A percentile compares a stretch with the other conserved stretches of the same genome.
phyloP scores from a whole-genome alignment of 768 basidiomycete genomes.

The Trametes coccinea region DNA sequence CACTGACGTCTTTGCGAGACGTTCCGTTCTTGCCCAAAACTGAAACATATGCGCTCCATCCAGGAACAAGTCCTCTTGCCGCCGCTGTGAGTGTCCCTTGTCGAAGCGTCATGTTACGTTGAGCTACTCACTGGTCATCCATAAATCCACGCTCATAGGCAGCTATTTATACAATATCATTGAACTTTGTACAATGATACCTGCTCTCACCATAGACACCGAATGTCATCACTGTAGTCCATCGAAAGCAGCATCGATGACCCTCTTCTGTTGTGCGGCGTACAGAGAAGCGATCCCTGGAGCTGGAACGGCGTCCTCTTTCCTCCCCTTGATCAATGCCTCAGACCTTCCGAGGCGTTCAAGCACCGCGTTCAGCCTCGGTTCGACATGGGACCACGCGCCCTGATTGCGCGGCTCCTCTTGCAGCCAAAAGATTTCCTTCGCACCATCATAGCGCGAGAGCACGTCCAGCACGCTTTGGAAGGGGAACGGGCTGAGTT shows the following conservation, averaged over 20 bases:
- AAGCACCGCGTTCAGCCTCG: conserved; percentile 57
- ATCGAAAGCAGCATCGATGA: conserved; percentile 61
- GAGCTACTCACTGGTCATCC: neutral
- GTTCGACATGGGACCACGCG: conserved; percentile 65
- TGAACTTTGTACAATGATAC: neutral
- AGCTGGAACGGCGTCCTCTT: conserved; percentile 72
- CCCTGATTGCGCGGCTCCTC: conserved; percentile 92
- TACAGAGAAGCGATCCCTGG: conserved; percentile 76
- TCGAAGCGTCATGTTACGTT: neutral
- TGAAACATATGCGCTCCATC: neutral
- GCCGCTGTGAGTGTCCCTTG: neutral
- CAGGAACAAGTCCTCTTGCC: neutral
- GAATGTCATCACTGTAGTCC: conserved; percentile 2
- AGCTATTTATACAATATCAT: conserved; percentile 4
- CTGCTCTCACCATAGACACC: neutral
- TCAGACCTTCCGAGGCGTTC: conserved; percentile 32
- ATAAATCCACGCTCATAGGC: neutral
- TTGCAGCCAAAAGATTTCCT: conserved; percentile 68
- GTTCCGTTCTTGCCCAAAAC: neutral
- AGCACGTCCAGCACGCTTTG: conserved; percentile 48
- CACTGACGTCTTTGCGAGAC: conserved; percentile 12
- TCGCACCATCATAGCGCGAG: conserved; percentile 41
- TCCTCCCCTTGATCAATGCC: conserved; percentile 64
- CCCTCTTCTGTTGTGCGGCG: conserved; percentile 57
- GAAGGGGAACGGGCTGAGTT: conserved; percentile 89